Conservation (phyloP, 2,329 filamentous ascomycete species). For the Gnomoniopsis smithogilvyi region DNA sequence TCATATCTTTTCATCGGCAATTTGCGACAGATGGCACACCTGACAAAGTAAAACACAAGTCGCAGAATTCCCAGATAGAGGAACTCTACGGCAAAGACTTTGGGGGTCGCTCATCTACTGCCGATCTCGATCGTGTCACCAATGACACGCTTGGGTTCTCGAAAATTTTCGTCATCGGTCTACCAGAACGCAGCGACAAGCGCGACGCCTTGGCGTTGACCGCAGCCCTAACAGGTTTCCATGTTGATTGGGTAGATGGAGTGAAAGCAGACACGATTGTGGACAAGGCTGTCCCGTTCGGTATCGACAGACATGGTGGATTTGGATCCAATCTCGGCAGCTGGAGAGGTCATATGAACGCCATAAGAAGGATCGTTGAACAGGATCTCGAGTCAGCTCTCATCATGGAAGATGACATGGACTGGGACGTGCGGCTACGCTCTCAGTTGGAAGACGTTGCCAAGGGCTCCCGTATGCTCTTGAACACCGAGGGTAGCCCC, state of each 20-base stretch:
- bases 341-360: constrained; percentile 42
- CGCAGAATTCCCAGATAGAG: no score
- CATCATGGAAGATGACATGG: constrained; percentile 45
- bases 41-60: neutral
- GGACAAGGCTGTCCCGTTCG: constrained; percentile 33
- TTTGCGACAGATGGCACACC: neutral
- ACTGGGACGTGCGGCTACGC: constrained; percentile 43
- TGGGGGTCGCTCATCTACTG: constrained; percentile 13
- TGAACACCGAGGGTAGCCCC: constrained; percentile 13
- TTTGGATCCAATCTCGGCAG: constrained; percentile 29
- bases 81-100: constrained; percentile 19
- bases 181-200: constrained; percentile 48
- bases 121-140: constrained; percentile 21
- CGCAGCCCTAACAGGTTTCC: constrained; percentile 41
- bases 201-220: constrained; percentile 47
- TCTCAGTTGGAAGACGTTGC: constrained; percentile 30
- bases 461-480: constrained; percentile 12
- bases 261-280: constrained; percentile 34
- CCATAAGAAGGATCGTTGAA: constrained; percentile 31
- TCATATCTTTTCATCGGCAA: neutral
- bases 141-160: constrained; percentile 28
- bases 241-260: constrained; percentile 44
- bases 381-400: constrained; percentile 35
- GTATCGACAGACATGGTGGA: constrained; percentile 29
- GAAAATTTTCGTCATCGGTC: constrained; percentile 43